Evolutionary conservation across 208 protist species (phyloP), one percentile per base, ranked within the genome.

Genomic region (Trypanosoma grayi): DNA sequence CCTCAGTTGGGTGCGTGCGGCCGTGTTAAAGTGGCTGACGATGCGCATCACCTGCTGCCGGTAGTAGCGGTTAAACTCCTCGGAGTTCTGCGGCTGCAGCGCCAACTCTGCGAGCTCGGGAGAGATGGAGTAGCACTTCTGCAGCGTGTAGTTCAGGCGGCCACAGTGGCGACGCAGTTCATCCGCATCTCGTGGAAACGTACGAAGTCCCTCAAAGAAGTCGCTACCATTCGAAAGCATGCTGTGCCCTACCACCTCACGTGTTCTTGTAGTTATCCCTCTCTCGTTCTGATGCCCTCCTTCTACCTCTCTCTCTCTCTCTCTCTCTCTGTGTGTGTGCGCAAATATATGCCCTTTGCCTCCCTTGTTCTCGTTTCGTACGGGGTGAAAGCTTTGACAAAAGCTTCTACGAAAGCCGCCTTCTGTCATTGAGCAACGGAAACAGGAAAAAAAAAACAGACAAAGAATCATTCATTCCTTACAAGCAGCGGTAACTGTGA

Each of bases 141-240:
- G 77, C 44, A 94, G 63, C 6, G 74, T 83, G 70, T 92, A 79
- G 53, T 92, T 81, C 22, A 94, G 75, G 20, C 74, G 75, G 47
- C 73, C 77, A 22, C 77, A 60, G 65, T 94, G 87, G 44, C 85
- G 68, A 20, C 63, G 70, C 27, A 92, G 69, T 46, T 80, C 75
- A 14, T 72, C 68, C 10, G 67, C 48, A 5, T 90, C 82, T 18
- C 74, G 72, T 1, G 87, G 87, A 11, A 94, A 65, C 4, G 60
- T 65, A 16, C 75, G 69, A 31, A 94, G 72, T 2, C 82, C 87
- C 27, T 86, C 83, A 57, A 94, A 94, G n/a, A 71, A 77, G 47
- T 90, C 84, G 0, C 62, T 44, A 46, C 60, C 66, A 10, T 48
- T 59, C 22, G n/a, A 45, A 52, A 64, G 33, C 64, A 63, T n/a